A percentile compares a stretch with the other conserved stretches of the same genome.
These are phyloP conservation scores for Xylaria venustula DNA, from an alignment of 495 filamentous ascomycete genomes.

Conservation along the genomic window DNA sequence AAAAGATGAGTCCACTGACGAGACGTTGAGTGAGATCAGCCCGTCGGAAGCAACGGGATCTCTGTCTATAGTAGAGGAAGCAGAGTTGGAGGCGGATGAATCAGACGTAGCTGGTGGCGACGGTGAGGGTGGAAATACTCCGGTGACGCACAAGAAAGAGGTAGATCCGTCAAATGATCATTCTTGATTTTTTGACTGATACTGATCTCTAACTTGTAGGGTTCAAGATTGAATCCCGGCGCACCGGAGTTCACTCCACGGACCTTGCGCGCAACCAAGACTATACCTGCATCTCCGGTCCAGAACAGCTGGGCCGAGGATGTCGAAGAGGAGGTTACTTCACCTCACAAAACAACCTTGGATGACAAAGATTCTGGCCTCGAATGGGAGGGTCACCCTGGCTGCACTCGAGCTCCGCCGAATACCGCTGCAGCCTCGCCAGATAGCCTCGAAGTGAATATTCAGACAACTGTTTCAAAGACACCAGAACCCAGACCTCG, in stretches of 20 bases:
- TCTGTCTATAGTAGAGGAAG: conserved; percentile 7
- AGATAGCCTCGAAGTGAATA: conserved; percentile 8
- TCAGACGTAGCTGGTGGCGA: conserved; percentile 12
- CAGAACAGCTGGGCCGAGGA: conserved; percentile 32
- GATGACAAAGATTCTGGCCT: conserved; percentile 15
- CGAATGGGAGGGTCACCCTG: conserved; percentile 9
- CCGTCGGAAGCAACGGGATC: conserved; percentile 19
- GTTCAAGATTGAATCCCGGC: conserved; percentile 52
- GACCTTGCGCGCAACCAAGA: conserved; percentile 22
- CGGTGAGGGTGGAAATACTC: conserved; percentile 24
- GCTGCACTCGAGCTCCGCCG: conserved; percentile 5
- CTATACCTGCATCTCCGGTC: conserved; percentile 16
- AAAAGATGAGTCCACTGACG: conserved; percentile 28
- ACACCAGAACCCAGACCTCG: conserved; percentile 22
- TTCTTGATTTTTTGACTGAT: conserved; percentile 41
- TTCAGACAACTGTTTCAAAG: conserved; percentile 10
- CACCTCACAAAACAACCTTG: not conserved
- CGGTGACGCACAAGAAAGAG: conserved; percentile 43
- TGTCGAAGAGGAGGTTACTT: conserved; percentile 23
- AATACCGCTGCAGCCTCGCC: conserved; percentile 18
- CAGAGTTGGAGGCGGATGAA: not conserved
- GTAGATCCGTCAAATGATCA: conserved; percentile 47
- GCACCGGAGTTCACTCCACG: conserved; percentile 56
- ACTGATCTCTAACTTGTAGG: conserved; percentile 43
- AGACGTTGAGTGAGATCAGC: conserved; percentile 29